Base-by-base conservation (phyloP, 202 grass and related monocot genomes). In the Brachypodium distachyon region DNA sequence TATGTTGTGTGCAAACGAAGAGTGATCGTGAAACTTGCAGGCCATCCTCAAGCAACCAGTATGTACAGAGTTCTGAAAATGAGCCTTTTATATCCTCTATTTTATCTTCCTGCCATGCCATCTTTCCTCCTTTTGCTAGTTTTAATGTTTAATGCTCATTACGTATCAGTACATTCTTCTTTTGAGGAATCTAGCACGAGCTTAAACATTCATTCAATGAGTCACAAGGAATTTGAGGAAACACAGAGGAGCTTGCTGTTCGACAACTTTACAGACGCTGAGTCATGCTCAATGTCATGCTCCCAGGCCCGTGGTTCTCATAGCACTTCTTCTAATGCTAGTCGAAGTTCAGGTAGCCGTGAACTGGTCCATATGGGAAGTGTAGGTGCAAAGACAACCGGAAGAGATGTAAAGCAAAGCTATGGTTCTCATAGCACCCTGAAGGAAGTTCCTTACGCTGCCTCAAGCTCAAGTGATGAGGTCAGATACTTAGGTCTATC, bases 1-100 rank as follows among this genome's bases (percentile, higher is more conserved):
- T 94, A 92, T 84, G 73, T 87, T 25, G 87, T 98, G 52, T 94
- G 91, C 70, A 85, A 79, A 53, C 36, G 73, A 64, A 92, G 58
- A 43, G 41, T 98, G n/a, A 77, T 63, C 47, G 70, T 98, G 58
- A 98, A 92, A 89, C 55, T 94, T 69, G 25, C 61, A 55, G 78
- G 79, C 59, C 70, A 70, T 66, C 76, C 53, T 79, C 81, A 54
- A 69, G 44, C 4, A 2, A 70, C 36, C 38, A 78, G 86, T 88
- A 60, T 63, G 81, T 70, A 43, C 34, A 7, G 27, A 61, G 33
- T 25, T 50, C 44, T 19, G 21, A 61, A 6, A 74, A 40, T 43
- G 69, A 77, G 3, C 48, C 43, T 77, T 74, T 41, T 67, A 18
- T 54, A 9, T 28, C 34, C 3, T n/a, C 43, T 37, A 37, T 60